These are phyloP conservation scores for Candida dajiaensis DNA, from an alignment of 805 yeast genomes.

Conservation along the genomic window DNA sequence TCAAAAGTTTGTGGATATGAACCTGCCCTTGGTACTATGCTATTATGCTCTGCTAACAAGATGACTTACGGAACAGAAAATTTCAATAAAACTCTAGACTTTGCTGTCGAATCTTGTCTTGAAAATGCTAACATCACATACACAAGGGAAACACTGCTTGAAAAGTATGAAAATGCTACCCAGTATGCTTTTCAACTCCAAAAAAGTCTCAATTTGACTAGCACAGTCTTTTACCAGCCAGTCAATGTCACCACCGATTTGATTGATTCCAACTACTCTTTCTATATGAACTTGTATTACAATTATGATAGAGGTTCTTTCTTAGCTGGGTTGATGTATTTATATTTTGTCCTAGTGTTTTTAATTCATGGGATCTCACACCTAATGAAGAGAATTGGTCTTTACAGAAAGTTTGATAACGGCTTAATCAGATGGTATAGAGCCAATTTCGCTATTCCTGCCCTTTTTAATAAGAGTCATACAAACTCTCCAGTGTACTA, in stretches of 20 bases:
- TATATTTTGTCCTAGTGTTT: constrained; percentile 34
- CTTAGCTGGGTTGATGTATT: constrained; percentile 28
- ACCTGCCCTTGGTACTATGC: too few relatives aligned
- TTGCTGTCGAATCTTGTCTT: too few relatives aligned
- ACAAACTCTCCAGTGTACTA: constrained; percentile 1
- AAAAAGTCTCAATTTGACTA: too few relatives aligned
- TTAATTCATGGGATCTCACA: constrained; percentile 30
- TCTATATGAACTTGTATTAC: constrained; percentile 6
- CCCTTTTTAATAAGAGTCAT: constrained; percentile 15
- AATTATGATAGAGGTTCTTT: constrained; percentile 14
- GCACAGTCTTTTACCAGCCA: constrained; percentile 9
- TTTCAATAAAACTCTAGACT: too few relatives aligned
- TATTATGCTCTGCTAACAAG: too few relatives aligned
- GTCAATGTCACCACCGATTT: constrained; percentile 2
- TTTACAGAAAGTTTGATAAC: constrained; percentile 16
- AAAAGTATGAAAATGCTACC: too few relatives aligned
- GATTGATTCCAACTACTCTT: not conserved
- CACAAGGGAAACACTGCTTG: too few relatives aligned
- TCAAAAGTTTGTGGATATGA: too few relatives aligned
- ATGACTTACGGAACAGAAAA: too few relatives aligned
- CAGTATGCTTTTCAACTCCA: too few relatives aligned
- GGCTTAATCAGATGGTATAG: constrained; percentile 15
- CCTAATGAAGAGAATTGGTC: constrained; percentile 20
- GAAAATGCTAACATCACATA: too few relatives aligned
- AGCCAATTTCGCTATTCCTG: constrained; percentile 17